Percentiles rank a stretch among this genome's conserved stretches.
Evolutionary conservation across 2,329 filamentous ascomycete species (phyloP).

Genomic region (Rachicladosporium sp.): DNA sequence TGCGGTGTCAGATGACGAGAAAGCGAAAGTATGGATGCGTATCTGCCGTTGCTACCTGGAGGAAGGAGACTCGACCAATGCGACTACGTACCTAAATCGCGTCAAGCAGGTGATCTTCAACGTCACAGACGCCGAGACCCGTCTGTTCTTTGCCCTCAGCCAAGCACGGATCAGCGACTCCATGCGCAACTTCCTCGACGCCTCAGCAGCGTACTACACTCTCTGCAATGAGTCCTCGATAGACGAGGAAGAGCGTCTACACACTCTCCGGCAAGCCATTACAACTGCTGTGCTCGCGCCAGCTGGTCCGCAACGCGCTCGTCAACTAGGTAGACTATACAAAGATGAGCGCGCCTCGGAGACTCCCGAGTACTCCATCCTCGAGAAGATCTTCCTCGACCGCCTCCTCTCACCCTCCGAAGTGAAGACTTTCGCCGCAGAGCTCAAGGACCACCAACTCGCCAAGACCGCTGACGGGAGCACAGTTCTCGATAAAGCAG

Average conservation of each 20-base stretch:
- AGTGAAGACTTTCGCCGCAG: conserved; percentile 71
- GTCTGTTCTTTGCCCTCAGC: conserved; percentile 77
- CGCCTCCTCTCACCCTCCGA: conserved; percentile 70
- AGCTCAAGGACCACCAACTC: conserved; percentile 75
- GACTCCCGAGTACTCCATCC: conserved; percentile 69
- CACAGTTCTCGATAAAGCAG: conserved; percentile 83
- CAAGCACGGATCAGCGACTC: conserved; percentile 90
- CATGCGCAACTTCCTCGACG: conserved; percentile 77
- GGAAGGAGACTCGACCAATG: conserved; percentile 76
- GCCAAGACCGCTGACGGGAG: conserved; percentile 81
- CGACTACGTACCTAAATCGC: conserved; percentile 82
- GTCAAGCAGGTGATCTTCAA: conserved; percentile 84
- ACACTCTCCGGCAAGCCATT: conserved; percentile 75
- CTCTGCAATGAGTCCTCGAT: conserved; percentile 68
- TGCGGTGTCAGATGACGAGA: conserved; percentile 67
- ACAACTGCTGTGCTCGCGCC: conserved; percentile 87
- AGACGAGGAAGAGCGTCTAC: conserved; percentile 75
- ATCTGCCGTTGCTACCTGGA: conserved; percentile 92
- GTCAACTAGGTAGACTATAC: conserved; percentile 71
- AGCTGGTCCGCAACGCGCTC: conserved; percentile 72
- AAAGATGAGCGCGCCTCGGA: conserved; percentile 76
- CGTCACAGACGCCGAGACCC: conserved; percentile 59
- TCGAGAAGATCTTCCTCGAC: conserved; percentile 97
- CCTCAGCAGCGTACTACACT: conserved; percentile 75
- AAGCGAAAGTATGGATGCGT: conserved; percentile 77